Conservation (phyloP, 2,329 filamentous ascomycete species). For the Alternaria postmessia region DNA sequence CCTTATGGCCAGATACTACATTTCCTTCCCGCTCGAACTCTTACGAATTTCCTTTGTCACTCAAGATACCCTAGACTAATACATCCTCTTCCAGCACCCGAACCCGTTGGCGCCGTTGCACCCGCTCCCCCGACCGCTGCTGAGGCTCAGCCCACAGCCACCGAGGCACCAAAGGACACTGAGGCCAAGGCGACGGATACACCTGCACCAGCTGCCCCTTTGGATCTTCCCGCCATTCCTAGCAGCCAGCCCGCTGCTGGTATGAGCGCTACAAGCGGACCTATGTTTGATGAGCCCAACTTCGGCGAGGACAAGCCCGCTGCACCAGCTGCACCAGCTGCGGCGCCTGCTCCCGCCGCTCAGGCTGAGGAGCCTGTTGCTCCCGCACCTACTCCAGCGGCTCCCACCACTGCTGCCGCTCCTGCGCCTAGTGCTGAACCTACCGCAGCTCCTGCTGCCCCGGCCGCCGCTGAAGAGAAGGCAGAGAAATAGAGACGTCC, state of each 20-base stretch:
- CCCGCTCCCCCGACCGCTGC: slow-evolving; percentile 41
- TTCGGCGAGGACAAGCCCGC: slow-evolving; percentile 32
- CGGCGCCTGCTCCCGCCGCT: slow-evolving; percentile 19
- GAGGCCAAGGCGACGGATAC: slow-evolving; percentile 28
- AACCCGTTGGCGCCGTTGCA: slow-evolving; percentile 42
- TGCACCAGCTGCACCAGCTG: slow-evolving; percentile 26
- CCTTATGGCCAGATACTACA: slow-evolving; percentile 6
- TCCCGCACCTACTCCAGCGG: slow-evolving; percentile 1
- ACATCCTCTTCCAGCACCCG: slow-evolving; percentile 37
- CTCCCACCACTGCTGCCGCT: background rate
- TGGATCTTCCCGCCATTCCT: slow-evolving; percentile 36
- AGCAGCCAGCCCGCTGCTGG: slow-evolving; percentile 42
- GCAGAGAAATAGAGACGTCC: slow-evolving; percentile 6
- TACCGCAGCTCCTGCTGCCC: background rate
- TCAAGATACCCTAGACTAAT: slow-evolving; percentile 36
- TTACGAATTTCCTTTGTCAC: slow-evolving; percentile 10
- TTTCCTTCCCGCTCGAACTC: background rate
- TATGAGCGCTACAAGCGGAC: slow-evolving; percentile 52
- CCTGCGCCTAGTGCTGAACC: background rate
- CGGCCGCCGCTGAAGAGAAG: slow-evolving; percentile 10
- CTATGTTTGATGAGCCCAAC: slow-evolving; percentile 44
- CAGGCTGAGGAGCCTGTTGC: slow-evolving; percentile 3
- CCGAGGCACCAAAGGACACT: slow-evolving; percentile 23
- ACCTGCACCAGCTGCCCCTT: slow-evolving; percentile 23
- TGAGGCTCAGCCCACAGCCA: slow-evolving; percentile 31